Base-by-base conservation (phyloP, 2,329 filamentous ascomycete species). In the Aspergillus brasiliensis region DNA sequence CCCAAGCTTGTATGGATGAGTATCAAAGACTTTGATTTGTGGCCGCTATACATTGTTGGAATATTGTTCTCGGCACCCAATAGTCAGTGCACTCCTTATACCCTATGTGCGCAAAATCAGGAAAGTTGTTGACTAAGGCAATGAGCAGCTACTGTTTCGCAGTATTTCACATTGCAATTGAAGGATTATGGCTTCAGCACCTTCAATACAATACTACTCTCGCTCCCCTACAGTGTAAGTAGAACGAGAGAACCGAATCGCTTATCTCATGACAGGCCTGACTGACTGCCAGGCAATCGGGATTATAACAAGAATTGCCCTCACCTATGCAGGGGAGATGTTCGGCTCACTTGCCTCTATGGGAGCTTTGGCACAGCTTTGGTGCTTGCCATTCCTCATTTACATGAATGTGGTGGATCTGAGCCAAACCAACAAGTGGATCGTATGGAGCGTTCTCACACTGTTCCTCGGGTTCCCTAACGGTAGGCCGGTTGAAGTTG, bases 141-240 rank as follows among this genome's bases (percentile, higher is more conserved):
- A 6, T 46, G 52, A 55, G 1, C 64, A 25, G 66, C 67, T 34
- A 67, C 64, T 3, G 49, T 65, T 11, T 58, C 62, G 13, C 64
- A 67, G 38, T 76, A 76, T 52, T 64, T 76, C 5, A 75, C 73
- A 2, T 66, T 76, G 6, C 67, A 65, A 3, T 67, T 81, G 1
- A 81, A 79, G 58, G 76, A 80, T 8, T 75, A 86, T 11, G 84
- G 79, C 13, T 87, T 86, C 72, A 73, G 74, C 57, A 84, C 82
- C 1, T 83, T 88, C 67, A 74, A 82, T 21, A 81, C 82, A 23
- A 88, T 87, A 63, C 77, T 89, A 55, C 79, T 89, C 11, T 81
- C 84, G 1, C 83, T 86, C 8, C 83, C 82, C 2, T 64, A 54
- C 38, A 62, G 80, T 81, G 4, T 82, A 75, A 62, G 80, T 27